Conservation (phyloP, 805 yeast genomes). For the Starmera amethionina region DNA sequence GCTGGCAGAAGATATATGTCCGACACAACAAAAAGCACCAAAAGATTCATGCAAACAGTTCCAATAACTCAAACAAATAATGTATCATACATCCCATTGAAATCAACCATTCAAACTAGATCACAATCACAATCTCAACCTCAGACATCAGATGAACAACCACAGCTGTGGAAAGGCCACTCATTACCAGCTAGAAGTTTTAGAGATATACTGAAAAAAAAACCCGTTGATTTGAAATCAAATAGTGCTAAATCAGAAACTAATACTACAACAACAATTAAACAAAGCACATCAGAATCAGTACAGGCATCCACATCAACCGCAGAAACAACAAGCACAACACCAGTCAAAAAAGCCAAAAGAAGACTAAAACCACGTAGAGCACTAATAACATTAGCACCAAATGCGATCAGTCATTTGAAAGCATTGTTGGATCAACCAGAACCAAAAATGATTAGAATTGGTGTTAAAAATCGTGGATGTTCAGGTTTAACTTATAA, state of each 20-base stretch:
- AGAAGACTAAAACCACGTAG: slow-evolving; percentile 78
- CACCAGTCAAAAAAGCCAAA: slow-evolving; percentile 32
- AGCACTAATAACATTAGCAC: slow-evolving; percentile 76
- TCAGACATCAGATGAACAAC: neutral
- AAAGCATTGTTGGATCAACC: slow-evolving; percentile 64
- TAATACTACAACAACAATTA: slow-evolving; percentile 4
- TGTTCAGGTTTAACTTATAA: slow-evolving; percentile 93
- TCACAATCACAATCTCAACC: neutral
- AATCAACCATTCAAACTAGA: neutral
- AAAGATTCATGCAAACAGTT: slow-evolving; percentile 22
- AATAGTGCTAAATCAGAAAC: slow-evolving; percentile 4
- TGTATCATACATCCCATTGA: slow-evolving; percentile 11
- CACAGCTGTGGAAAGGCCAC: slow-evolving; percentile 16
- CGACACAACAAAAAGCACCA: slow-evolving; percentile 9
- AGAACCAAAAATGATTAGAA: slow-evolving; percentile 78
- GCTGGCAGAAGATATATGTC: slow-evolving; percentile 6
- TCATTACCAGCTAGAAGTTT: slow-evolving; percentile 18
- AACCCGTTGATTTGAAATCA: slow-evolving; percentile 1
- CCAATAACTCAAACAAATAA: slow-evolving; percentile 12
- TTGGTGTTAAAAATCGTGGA: slow-evolving; percentile 93
- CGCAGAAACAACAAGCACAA: slow-evolving; percentile 12
- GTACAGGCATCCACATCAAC: slow-evolving; percentile 11
- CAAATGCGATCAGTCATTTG: slow-evolving; percentile 68
- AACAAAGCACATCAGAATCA: slow-evolving; percentile 2
- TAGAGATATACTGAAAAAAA: slow-evolving; percentile 14